Percentiles rank a stretch among this genome's conserved stretches.
phyloP scores from a whole-genome alignment of 2,329 filamentous ascomycete species.

The Aspergillus ochraceoroseus region DNA sequence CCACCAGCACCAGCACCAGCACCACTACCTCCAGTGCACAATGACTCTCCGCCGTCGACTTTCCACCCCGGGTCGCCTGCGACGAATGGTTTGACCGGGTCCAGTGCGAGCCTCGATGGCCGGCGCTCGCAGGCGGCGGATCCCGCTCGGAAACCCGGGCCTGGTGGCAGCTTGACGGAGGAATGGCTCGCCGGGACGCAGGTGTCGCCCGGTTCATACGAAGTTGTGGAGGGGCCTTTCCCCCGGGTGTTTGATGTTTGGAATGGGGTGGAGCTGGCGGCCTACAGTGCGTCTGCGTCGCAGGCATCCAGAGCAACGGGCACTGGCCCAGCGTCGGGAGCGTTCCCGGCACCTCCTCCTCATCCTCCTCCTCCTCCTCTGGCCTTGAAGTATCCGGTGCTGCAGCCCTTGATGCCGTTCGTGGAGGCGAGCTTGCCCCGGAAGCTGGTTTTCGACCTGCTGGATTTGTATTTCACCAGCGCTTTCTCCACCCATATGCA shows the following conservation, averaged over 20 bases:
- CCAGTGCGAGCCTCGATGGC: slow-evolving; percentile 30
- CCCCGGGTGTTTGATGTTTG: slow-evolving; percentile 31
- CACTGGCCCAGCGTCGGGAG: slow-evolving; percentile 48
- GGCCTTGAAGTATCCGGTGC: slow-evolving; percentile 81
- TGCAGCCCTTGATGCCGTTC: slow-evolving; percentile 76
- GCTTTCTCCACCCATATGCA: slow-evolving; percentile 83
- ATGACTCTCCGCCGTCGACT: slow-evolving; percentile 25
- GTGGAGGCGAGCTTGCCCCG: slow-evolving; percentile 72
- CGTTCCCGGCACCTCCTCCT: slow-evolving; percentile 24
- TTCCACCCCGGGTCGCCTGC: slow-evolving; percentile 28
- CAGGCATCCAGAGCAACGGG: slow-evolving; percentile 54
- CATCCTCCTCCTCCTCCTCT: no score
- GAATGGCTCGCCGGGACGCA: slow-evolving; percentile 34
- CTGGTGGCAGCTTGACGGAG: slow-evolving; percentile 28
- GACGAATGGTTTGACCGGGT: slow-evolving; percentile 28
- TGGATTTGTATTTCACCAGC: slow-evolving; percentile 88
- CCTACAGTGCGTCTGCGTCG: slow-evolving; percentile 43
- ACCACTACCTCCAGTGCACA: slow-evolving; percentile 21
- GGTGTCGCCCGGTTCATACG: slow-evolving; percentile 33
- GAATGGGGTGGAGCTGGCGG: slow-evolving; percentile 29
- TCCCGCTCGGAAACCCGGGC: slow-evolving; percentile 19
- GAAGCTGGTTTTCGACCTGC: slow-evolving; percentile 75
- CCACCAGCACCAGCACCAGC: no score
- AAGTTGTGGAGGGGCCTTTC: slow-evolving; percentile 28
- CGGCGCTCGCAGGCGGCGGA: slow-evolving; percentile 24